Base-by-base conservation (phyloP, 257 asterid genomes). In the Verbascum thapsus region DNA sequence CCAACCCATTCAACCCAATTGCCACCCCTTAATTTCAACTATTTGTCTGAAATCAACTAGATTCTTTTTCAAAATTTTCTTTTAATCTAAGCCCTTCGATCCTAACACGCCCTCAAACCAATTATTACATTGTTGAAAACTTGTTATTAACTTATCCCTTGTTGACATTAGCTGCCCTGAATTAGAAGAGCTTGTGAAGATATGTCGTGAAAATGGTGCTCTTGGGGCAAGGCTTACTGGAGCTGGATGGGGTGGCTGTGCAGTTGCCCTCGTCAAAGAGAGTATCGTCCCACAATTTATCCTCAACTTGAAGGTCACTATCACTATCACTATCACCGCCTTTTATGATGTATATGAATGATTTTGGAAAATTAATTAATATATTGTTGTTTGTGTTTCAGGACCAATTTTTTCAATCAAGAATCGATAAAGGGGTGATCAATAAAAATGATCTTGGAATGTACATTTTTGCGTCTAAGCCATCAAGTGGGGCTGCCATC, bases 191-290 rank as follows among this genome's bases (percentile, higher is more conserved):
- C 89, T 82, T 16, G 87, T 82, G 22, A 72, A 74, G 62, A 49
- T 57, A 41, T 82, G 79, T 49, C 79, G 83, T 22, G 78, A 78
- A 15, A 82, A 85, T 44, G 89, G 87, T 48, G 89, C 87, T 44
- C 73, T 85, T 5, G 94, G 94, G 23, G 84, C 88, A 3, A 78
- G 89, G 73, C 87, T 85, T 16, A 85, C 94, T 0, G 94, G 92
- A 59, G 94, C 94, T 3, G 89, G 94, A 64, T 85, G 94, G 94
- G 94, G 94, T 52, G 94, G 89, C 40, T 85, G 94, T 72, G 86
- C 83, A 5, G 94, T 85, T 38, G 86, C 89, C 32, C 63, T 85
- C 34, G 94, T 85, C 54, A 82, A 80, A 59, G 94, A 85, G 61
- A 74, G 64, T 59, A 53, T 60, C 8, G 80, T 82, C 43, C 89